A percentile compares a stretch with the other conserved stretches of the same genome.
These are phyloP conservation scores for Solanum habrochaites DNA, from an alignment of 257 asterid species.

Conservation along the genomic window DNA sequence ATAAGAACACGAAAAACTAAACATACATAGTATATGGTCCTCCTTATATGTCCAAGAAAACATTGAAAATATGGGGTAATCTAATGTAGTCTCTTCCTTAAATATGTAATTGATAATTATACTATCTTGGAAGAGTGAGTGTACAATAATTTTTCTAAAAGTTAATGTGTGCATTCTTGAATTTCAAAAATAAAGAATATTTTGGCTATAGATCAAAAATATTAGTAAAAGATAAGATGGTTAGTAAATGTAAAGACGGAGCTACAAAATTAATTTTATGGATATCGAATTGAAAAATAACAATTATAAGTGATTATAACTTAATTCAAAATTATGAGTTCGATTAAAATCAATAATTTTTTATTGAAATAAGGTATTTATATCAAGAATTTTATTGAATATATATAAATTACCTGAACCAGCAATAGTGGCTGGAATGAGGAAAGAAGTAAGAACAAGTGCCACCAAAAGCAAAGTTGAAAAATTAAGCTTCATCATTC, in stretches of 20 bases:
- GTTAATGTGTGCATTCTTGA: neutral
- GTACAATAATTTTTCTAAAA: neutral
- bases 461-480: slow-evolving; percentile 9
- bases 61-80: neutral
- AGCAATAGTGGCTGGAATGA: slow-evolving; percentile 18
- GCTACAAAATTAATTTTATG: neutral
- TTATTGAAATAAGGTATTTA: too few relatives aligned
- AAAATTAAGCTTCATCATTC: slow-evolving; percentile 9
- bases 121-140: neutral
- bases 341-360: too few relatives aligned
- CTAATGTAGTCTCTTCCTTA: neutral
- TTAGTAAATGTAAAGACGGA: neutral
- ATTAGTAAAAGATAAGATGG: neutral
- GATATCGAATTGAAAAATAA: neutral
- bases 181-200: neutral
- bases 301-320: neutral
- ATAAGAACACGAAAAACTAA: neutral
- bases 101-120: neutral
- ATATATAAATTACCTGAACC: slow-evolving; percentile 9
- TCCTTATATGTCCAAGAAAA: neutral
- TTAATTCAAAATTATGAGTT: neutral
- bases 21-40: neutral
- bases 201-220: neutral
- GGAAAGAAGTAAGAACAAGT: slow-evolving; percentile 24
- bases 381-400: too few relatives aligned